Percentiles rank a stretch among this genome's conserved stretches.
phyloP scores from a whole-genome alignment of 2,329 filamentous ascomycete genomes.

The Cercospora sojina region DNA sequence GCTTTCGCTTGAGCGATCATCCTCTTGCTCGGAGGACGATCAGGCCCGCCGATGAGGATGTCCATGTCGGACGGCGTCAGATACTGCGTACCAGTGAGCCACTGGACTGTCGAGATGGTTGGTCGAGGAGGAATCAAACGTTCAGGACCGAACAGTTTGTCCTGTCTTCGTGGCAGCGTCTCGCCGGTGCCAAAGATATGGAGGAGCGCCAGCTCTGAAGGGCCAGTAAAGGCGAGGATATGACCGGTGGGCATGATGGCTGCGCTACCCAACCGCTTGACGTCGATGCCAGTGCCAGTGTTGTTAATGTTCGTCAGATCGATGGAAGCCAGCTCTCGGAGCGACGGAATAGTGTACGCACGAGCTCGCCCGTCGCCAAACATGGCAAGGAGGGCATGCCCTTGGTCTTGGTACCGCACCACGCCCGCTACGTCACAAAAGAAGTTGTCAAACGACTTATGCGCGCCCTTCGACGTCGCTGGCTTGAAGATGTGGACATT shows the following conservation, averaged over 20 bases:
- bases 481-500: conserved; percentile 88
- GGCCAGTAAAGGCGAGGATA: conserved; percentile 83
- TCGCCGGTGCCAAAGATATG: conserved; percentile 79
- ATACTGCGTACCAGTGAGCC: conserved; percentile 93
- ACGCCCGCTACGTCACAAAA: conserved; percentile 80
- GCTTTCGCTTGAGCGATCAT: conserved; percentile 78
- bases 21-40: conserved; percentile 82
- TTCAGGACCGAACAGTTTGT: conserved; percentile 76
- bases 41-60: conserved; percentile 81
- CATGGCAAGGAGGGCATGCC: conserved; percentile 75
- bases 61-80: conserved; percentile 86
- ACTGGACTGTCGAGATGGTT: conserved; percentile 92
- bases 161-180: conserved; percentile 56
- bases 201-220: conserved; percentile 79
- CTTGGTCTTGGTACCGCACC: conserved; percentile 67
- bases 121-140: conserved; percentile 74
- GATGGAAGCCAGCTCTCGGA: conserved; percentile 77
- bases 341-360: conserved; percentile 79
- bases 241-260: conserved; percentile 76
- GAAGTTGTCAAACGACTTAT: conserved; percentile 80
- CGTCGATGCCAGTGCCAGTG: conserved; percentile 57
- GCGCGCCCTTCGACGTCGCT: conserved; percentile 80
- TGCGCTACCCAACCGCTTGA: conserved; percentile 66
- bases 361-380: conserved; percentile 80
- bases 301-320: conserved; percentile 57